A percentile compares a stretch with the other conserved stretches of the same genome.
These are phyloP conservation scores for Cyclotella atomus DNA, from an alignment of 108 stramenopile species.

Conservation along the genomic window DNA sequence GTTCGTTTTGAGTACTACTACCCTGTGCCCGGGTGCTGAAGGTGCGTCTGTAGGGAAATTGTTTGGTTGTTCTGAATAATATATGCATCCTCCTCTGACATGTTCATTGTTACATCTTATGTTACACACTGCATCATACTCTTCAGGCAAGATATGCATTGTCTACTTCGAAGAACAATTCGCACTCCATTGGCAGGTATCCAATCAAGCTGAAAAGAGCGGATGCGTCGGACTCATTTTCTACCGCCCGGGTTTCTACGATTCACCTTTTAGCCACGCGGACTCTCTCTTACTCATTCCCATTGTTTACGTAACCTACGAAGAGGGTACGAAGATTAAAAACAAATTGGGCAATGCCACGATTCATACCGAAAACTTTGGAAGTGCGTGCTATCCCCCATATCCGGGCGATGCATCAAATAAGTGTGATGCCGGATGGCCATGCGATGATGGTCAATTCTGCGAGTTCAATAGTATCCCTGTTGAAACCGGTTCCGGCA, in stretches of 20 bases:
- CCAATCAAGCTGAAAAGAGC: background rate
- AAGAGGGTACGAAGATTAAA: background rate
- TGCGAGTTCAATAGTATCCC: background rate
- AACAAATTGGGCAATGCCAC: background rate
- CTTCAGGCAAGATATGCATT: background rate
- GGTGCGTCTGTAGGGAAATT: too few species aligned
- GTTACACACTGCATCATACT: too few species aligned
- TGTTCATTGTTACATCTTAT: too few species aligned
- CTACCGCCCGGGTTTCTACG: background rate
- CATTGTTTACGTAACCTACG: background rate
- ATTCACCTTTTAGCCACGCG: background rate
- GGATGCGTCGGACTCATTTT: background rate
- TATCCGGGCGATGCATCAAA: background rate
- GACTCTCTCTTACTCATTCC: conserved; percentile 2
- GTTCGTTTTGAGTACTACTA: background rate
- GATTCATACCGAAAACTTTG: background rate
- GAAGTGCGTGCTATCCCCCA: background rate
- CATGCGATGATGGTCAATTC: background rate
- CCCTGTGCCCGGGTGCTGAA: background rate
- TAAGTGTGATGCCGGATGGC: background rate
- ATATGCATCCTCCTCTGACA: too few species aligned
- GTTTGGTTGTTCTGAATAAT: too few species aligned
- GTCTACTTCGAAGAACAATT: background rate
- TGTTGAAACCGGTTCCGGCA: background rate
- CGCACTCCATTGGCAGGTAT: background rate